phyloP scores from a whole-genome alignment of 2,329 filamentous ascomycete species.

The Camillea tinctor region DNA sequence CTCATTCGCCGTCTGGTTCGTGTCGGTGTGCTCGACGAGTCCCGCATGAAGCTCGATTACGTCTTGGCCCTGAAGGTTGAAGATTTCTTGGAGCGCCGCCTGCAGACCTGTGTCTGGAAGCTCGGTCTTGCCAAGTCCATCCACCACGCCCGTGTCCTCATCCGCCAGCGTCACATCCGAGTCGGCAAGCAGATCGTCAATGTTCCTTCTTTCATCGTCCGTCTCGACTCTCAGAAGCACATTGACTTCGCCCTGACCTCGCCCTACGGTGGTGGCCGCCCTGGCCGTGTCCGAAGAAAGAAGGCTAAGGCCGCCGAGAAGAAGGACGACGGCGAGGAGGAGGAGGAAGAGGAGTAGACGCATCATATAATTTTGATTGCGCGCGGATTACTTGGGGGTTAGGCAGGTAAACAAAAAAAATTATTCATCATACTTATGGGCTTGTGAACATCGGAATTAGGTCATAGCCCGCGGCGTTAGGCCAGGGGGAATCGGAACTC shows the following conservation, averaged over 20 bases:
- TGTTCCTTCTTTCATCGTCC: conserved; percentile 98
- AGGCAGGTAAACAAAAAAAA: conserved; percentile 32
- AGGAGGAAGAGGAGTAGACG: conserved; percentile 77
- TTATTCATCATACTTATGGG: conserved; percentile 30
- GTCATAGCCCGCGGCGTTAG: conserved; percentile 55
- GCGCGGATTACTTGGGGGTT: conserved; percentile 28
- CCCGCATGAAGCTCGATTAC: conserved; percentile 99
- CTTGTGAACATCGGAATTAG: conserved; percentile 38
- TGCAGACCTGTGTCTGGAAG: conserved; percentile 99
- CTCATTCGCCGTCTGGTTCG: conserved; percentile 99
- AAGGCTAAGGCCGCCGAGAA: conserved; percentile 96
- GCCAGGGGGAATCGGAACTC: conserved; percentile 42
- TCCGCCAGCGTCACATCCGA: conserved; percentile 99
- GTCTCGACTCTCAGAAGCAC: conserved; percentile 99
- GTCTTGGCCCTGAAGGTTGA: conserved; percentile 98
- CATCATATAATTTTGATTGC: conserved; percentile 28
- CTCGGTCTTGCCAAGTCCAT: conserved; percentile 99
- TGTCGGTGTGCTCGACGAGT: conserved; percentile 99
- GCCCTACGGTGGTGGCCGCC: conserved; percentile 94
- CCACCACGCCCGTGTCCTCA: conserved; percentile 99
- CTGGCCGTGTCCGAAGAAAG: conserved; percentile 98
- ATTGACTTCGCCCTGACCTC: conserved; percentile 98
- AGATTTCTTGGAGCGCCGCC: conserved; percentile 99
- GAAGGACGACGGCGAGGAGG: conserved; percentile 75
- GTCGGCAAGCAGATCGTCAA: conserved; percentile 99